phyloP scores from a whole-genome alignment of 2,329 filamentous ascomycete species.

The Raffaelea albimanens region DNA sequence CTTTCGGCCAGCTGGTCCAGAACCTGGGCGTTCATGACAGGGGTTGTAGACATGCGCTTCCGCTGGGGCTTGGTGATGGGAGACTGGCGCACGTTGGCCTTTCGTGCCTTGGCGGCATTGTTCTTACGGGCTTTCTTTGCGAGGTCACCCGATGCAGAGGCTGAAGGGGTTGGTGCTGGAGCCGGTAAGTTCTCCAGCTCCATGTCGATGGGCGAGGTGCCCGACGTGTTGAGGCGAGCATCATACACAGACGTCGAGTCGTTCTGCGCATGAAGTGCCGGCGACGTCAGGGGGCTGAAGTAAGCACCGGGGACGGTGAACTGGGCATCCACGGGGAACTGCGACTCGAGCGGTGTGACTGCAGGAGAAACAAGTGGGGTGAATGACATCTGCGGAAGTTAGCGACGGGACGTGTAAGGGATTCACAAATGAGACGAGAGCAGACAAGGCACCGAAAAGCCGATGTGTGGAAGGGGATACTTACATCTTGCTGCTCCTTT shows the following conservation, averaged over 20 bases:
- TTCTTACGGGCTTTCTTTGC: constrained; percentile 45
- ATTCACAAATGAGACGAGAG: neutral
- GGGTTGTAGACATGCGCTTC: constrained; percentile 42
- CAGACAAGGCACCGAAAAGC: neutral
- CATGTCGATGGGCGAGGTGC: constrained; percentile 45
- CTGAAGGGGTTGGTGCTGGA: constrained; percentile 9
- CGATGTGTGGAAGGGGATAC: constrained; percentile 18
- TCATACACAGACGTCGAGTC: constrained; percentile 38
- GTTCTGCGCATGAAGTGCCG: constrained; percentile 65
- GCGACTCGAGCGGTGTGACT: constrained; percentile 67
- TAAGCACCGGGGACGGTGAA: constrained; percentile 62
- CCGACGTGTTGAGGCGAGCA: constrained; percentile 29
- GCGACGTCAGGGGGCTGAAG: constrained; percentile 76
- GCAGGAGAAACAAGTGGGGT: constrained; percentile 78
- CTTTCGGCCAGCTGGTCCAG: constrained; percentile 40
- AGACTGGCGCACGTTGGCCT: constrained; percentile 55
- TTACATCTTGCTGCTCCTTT: constrained; percentile 60
- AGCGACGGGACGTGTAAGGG: constrained; percentile 9
- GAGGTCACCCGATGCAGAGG: constrained; percentile 22
- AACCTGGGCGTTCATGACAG: constrained; percentile 45
- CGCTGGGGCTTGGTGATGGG: constrained; percentile 62
- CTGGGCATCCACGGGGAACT: constrained; percentile 50
- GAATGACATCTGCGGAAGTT: constrained; percentile 53
- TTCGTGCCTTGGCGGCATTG: constrained; percentile 39
- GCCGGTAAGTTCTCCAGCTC: constrained; percentile 35